phyloP scores from a whole-genome alignment of 371 early-diverging fungal species.

The Mortierella sp. region DNA sequence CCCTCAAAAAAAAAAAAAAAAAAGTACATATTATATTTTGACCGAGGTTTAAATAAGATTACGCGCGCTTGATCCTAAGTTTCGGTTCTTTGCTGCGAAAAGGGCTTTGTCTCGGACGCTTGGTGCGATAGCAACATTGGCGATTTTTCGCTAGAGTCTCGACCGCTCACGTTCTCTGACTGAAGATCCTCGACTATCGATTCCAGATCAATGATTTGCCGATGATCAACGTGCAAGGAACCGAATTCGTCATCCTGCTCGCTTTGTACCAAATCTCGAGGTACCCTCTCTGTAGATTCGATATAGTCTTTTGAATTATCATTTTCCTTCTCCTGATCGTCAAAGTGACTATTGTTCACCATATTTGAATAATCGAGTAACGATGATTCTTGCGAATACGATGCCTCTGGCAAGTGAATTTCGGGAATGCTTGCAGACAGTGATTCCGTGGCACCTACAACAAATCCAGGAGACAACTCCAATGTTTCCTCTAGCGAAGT shows the following conservation, averaged over 20 bases:
- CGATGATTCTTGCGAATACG: not conserved
- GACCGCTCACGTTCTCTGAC: not conserved
- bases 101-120: not conserved
- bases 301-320: not conserved
- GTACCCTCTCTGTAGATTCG: not conserved
- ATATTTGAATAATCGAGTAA: not conserved
- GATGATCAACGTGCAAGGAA: not conserved
- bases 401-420: not conserved
- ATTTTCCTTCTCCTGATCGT: not conserved
- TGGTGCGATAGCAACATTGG: too few relatives aligned
- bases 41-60: too few relatives aligned
- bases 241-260: not conserved
- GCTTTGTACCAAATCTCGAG: not conserved
- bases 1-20: too few relatives aligned
- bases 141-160: too few relatives aligned
- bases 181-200: too few relatives aligned
- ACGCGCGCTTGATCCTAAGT: too few relatives aligned
- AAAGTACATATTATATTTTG: too few relatives aligned
- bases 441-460: constrained; percentile 2
- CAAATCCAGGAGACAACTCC: constrained; percentile 1
- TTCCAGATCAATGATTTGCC: not conserved
- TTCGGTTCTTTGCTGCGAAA: not conserved
- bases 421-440: constrained; percentile 16
- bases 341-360: not conserved
- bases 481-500: not conserved